Evolutionary conservation across 352 stramenopile genomes (phyloP), one percentile per base, ranked within the genome.

Genomic region (Globisporangium parvum): DNA sequence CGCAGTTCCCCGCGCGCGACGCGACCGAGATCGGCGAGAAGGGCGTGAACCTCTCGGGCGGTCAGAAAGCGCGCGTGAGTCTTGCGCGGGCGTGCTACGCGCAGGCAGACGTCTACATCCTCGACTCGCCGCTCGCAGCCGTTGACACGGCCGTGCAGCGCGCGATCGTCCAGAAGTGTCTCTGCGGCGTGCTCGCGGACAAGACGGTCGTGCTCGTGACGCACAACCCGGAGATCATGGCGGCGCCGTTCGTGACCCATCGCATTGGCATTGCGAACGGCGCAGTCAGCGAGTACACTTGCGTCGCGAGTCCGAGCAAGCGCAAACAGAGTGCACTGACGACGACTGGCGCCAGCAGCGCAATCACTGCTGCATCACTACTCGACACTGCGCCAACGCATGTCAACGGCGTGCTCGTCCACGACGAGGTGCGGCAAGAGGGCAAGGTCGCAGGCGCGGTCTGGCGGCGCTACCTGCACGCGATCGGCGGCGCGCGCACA

Each of bases 21-120:
- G 42, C 59, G 52, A 98, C 92, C 3, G 91, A 98, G 68, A 98
- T 98, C 53, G 95, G 93, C 1, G 91, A 98, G 69, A 95, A 94
- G 55, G 95, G 96, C 6, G 81, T 98, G 23, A 98, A 96, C 55
- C 62, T 99, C 12, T 95, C 71, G 0, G 94, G 95, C 15, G 95
- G 95, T 14, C 94, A 98, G 67, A 97, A 98, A 64, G 77, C 76
- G 9, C 66, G 80, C n/a, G 69, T 94, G 6, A 70, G 65, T 23
- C 53, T 94, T 8, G 84, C 84, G 44, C 75, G 84, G 11, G 68
- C 77, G 24, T 80, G 73, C 42, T 92, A 91, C 56, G 69, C 70
- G 2, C 62, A 86, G 23, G 69, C 76, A 0, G 69, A 75, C 35
- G 18, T 82, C 10, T 91, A 90, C 63, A 57, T 98, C 12, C 66